Base-by-base conservation (phyloP, 2,329 filamentous ascomycete species). In the Lasiodiplodia hormozganensis region DNA sequence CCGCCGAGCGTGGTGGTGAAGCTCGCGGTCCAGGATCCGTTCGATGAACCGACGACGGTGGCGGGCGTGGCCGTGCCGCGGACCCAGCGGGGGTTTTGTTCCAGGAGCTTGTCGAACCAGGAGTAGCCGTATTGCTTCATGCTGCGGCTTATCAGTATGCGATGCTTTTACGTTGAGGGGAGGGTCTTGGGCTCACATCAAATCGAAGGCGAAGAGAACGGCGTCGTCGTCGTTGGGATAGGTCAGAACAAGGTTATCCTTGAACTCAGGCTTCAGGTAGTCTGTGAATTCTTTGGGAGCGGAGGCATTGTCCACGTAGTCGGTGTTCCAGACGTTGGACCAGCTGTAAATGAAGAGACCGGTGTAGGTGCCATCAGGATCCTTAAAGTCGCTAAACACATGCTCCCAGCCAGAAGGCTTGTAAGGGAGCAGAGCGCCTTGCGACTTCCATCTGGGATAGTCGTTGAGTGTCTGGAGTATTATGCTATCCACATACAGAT, bases 161-260 rank as follows among this genome's bases (percentile, higher is more conserved):
- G 74, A 74, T 66, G 81, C 79, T 68, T 77, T 81, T 1, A 28
- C 28, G 2, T 74, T 68, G 84, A 82, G 49, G 80, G 73, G 70
- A 88, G 84, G 6, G 87, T 71, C 40, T 16, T 43, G 12, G 6
- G 70, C 74, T 68, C 70, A 76, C 75, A 87, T 81, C 1, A 85
- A 75, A 52, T 85, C 78, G 43, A 85, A 86, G 2, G 82, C 81
- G 47, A 78, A 87, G 0, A 86, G 76, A 2, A 88, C 81, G 0
- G 86, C 86, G 65, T 88, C 86, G 51, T 88, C 86, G 52, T 88
- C 86, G 69, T 87, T 86, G 12, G 86, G 86, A 68, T 87, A 87
- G 0, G 85, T 87, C 14, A 88, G 73, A 2, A 83, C 83, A 3
- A 88, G 76, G 73, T 85, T 87, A 69, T 84, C 76, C 76, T 87